phyloP scores from a whole-genome alignment of 805 yeast genomes.

The Sugiyamaella lignohabitans region DNA sequence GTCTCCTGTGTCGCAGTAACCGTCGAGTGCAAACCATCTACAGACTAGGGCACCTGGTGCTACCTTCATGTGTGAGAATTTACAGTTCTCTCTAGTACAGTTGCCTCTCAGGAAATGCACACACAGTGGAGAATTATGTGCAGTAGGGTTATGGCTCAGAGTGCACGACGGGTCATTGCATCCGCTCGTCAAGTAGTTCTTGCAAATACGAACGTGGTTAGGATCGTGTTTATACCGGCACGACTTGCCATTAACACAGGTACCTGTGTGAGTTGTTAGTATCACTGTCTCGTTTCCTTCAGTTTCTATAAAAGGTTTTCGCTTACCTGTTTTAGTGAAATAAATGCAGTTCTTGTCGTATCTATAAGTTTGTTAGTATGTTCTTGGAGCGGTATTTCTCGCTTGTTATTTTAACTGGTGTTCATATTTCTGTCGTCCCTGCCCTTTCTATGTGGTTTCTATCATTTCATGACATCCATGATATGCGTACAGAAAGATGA shows the following conservation, averaged over 20 bases:
- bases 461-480: too few species aligned
- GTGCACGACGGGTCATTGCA: slow-evolving; percentile 48
- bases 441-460: too few species aligned
- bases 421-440: too few species aligned
- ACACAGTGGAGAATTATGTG: slow-evolving; percentile 59
- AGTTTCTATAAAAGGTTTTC: not conserved
- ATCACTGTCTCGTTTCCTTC: not conserved
- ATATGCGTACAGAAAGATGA: too few species aligned
- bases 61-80: slow-evolving; percentile 45
- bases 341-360: slow-evolving; percentile 26
- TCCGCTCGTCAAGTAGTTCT: slow-evolving; percentile 38
- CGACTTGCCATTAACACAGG: slow-evolving; percentile 44
- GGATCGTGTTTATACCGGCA: slow-evolving; percentile 53
- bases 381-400: not conserved
- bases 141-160: slow-evolving; percentile 50
- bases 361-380: not conserved
- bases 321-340: slow-evolving; percentile 27
- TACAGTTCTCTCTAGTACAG: slow-evolving; percentile 46
- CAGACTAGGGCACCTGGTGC: slow-evolving; percentile 45
- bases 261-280: slow-evolving; percentile 33
- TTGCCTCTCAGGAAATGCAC: slow-evolving; percentile 41
- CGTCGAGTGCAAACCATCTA: slow-evolving; percentile 59
- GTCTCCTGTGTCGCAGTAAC: slow-evolving; percentile 60
- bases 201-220: slow-evolving; percentile 50
- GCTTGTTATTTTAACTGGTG: not conserved